Evolutionary conservation across 345 rosid genomes (phyloP), one percentile per base, ranked within the genome.

Genomic region (Sonneratia alba): DNA sequence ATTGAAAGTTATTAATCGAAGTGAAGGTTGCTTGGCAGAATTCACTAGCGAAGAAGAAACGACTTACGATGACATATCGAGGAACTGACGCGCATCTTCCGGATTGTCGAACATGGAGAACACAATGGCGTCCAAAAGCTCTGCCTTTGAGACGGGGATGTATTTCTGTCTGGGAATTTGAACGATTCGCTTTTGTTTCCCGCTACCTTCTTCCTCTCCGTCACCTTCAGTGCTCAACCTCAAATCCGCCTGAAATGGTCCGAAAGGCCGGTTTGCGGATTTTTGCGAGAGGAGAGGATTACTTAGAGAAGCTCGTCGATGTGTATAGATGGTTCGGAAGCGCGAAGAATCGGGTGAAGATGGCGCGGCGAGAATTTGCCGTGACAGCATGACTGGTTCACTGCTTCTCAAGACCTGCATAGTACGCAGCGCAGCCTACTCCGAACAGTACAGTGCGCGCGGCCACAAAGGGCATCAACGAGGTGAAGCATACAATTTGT

Each of bases 161-260:
- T 84, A 83, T 48, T 82, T 89, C 86, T 94, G 88, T 73, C 97
- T 86, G 48, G 91, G 82, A 69, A 90, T 95, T 78, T 73, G 87
- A 66, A 93, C 81, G 32, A 68, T 67, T 37, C 66, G 38, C 69
- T 75, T 71, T 15, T 71, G 71, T 67, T 21, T 38, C 27, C 53
- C 68, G 24, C 27, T 55, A 14, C 64, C 66, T 32, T 34, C 38
- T 27, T 62, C 38, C 19, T 3, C 66, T 13, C 12, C 18, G 4
- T 62, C 14, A 32, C 18, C 38, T 13, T 13, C 32, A 13, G 6
- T 6, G 38, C 38, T 62, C 66, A 24, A 6, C 66, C 32, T 27
- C 16, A 62, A 27, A 32, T 62, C 37, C 66, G 38, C 19, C 13
- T 32, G 66, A 32, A 14, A 32, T 32, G 36, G 36, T 32, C 8